Percentiles rank a stretch among this genome's conserved stretches.
phyloP scores from a whole-genome alignment of 1,139 yeast genomes.

The Pichia norvegensis region DNA sequence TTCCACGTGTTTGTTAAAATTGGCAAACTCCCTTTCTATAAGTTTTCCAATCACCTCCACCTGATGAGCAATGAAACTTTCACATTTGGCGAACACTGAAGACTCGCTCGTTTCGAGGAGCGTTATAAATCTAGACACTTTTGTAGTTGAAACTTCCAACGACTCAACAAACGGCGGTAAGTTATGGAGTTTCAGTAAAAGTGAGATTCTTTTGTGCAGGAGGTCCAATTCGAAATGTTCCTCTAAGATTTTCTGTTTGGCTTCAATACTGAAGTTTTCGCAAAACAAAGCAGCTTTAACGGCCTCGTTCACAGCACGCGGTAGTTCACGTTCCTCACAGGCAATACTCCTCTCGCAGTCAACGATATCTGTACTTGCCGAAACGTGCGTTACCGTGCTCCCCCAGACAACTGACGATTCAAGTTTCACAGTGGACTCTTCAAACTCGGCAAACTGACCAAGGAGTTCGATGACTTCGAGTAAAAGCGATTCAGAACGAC shows the following conservation, averaged over 20 bases:
- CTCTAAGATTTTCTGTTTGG: constrained; percentile 7
- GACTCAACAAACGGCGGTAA: constrained; percentile 16
- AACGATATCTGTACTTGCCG: not conserved
- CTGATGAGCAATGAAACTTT: not conserved
- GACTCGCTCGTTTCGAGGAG: constrained; percentile 6
- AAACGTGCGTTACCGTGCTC: too few relatives aligned
- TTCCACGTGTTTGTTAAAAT: not conserved
- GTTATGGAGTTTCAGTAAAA: constrained; percentile 4
- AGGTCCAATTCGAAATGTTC: constrained; percentile 8
- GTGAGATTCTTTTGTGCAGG: not conserved
- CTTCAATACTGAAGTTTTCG: constrained; percentile 7
- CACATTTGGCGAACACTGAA: not conserved
- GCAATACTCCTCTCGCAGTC: constrained; percentile 1
- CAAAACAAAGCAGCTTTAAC: constrained; percentile 7
- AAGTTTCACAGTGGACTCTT: not conserved
- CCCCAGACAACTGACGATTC: not conserved
- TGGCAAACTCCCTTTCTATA: not conserved
- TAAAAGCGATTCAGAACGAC: constrained; percentile 16
- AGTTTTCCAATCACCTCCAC: not conserved
- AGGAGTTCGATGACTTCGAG: constrained; percentile 12
- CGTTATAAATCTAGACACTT: constrained; percentile 9
- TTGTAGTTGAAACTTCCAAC: constrained; percentile 15
- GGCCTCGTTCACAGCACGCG: not conserved
- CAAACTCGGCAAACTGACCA: constrained; percentile 11
- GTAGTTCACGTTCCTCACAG: constrained; percentile 1